Base-by-base conservation (phyloP, 129 eudicot genomes). In the Tanacetum coccineum region DNA sequence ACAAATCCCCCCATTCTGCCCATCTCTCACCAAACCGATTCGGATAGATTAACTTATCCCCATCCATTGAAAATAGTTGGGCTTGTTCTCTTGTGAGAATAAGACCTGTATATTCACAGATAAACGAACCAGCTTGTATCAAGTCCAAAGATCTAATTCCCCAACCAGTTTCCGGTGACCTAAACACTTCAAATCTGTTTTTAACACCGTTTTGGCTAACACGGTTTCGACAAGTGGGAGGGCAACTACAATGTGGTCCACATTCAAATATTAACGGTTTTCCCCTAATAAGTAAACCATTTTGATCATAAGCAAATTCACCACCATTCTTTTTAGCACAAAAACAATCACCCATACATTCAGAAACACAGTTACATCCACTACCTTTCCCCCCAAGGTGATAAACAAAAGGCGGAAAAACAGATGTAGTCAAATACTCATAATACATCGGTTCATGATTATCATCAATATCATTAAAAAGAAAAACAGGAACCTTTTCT, bases 1-100 rank as follows among this genome's bases (percentile, higher is more conserved):
- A 76, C 55, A 91, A 73, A 70, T 91, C 89, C 7, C 95, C 97
- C 97, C 97, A 91, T 78, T 91, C 90, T 0, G 80, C 78, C 95
- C 95, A 91, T 67, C 85, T 81, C 40, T 79, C 87, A 3, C 81
- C 75, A 75, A 91, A 91, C 13, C 95, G 86, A 30, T 80, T 74
- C 9, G 97, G 97, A 66, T 87, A 87, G 12, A 91, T 64, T 45
- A 87, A 79, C 44, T 40, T 68, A 39, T 73, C 84, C 18, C 77
- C 84, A 74, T 77, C 77, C 89, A 84, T 80, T 5, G 71, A 70
- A 58, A 73, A 74, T 19, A 84, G 28, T 57, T 74, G 85, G 3
- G 85, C 81, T 56, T 84, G 89, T 45, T 80, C 81, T 72, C 74
- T 72, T n/a, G 89, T 84, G 18, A 84, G 81, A 51, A 80, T 70